Conservation (phyloP, 352 stramenopile genomes). For the Phytophthora brassicae region DNA sequence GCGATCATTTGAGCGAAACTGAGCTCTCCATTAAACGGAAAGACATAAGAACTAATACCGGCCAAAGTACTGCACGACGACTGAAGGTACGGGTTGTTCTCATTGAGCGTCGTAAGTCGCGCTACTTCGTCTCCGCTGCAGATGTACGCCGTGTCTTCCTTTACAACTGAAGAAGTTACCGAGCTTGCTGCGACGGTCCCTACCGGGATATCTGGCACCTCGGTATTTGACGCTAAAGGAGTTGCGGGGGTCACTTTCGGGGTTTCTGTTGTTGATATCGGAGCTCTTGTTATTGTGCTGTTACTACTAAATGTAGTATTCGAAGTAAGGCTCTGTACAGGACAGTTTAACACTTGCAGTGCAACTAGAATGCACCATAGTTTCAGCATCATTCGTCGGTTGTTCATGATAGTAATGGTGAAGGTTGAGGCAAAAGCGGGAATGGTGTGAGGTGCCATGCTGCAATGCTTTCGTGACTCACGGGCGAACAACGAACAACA, state of each 20-base stretch:
- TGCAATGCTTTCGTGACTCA: slow-evolving; percentile 19
- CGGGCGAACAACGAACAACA: slow-evolving; percentile 27
- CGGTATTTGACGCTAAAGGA: neutral
- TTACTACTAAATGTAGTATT: too few species aligned
- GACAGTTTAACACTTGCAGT: slow-evolving; percentile 1
- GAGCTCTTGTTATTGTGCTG: slow-evolving; percentile 13
- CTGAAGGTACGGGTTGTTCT: slow-evolving; percentile 34
- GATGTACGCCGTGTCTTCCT: slow-evolving; percentile 28
- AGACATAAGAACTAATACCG: slow-evolving; percentile 29
- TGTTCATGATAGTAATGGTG: slow-evolving; percentile 8
- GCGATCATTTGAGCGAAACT: slow-evolving; percentile 34
- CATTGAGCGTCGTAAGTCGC: slow-evolving; percentile 28
- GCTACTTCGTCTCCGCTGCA: slow-evolving; percentile 35
- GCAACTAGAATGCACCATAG: slow-evolving; percentile 14
- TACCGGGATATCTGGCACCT: slow-evolving; percentile 10
- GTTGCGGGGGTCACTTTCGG: slow-evolving; percentile 12
- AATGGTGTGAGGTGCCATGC: slow-evolving; percentile 13
- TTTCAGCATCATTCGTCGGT: neutral
- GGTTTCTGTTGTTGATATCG: slow-evolving; percentile 17
- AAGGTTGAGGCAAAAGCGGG: slow-evolving; percentile 14
- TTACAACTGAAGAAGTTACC: neutral
- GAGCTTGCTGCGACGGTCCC: slow-evolving; percentile 19
- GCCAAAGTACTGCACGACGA: slow-evolving; percentile 21
- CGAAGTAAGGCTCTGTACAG: slow-evolving; percentile 3
- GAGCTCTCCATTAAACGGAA: slow-evolving; percentile 36